These are phyloP conservation scores for Globisporangium paroecandrum DNA, from an alignment of 352 stramenopile species.

Conservation along the genomic window DNA sequence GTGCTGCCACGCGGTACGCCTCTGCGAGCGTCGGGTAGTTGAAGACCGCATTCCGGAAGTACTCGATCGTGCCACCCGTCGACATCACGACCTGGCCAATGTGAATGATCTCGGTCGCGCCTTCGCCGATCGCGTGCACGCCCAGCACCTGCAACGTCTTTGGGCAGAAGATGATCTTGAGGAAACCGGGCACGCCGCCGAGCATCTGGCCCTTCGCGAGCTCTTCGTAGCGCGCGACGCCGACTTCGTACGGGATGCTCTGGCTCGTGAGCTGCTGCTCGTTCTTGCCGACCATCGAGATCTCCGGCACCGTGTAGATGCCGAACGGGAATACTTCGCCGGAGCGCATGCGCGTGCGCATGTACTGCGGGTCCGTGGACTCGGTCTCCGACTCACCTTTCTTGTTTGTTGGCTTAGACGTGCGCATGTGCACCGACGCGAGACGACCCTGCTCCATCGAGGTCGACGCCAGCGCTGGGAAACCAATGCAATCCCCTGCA, in stretches of 20 bases:
- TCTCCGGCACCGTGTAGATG: constrained; percentile 87
- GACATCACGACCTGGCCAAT: constrained; percentile 88
- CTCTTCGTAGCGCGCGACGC: constrained; percentile 78
- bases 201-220: constrained; percentile 85
- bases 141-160: constrained; percentile 69
- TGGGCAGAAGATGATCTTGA: constrained; percentile 87
- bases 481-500: constrained; percentile 88
- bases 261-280: constrained; percentile 84
- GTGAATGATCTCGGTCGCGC: constrained; percentile 89
- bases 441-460: constrained; percentile 90
- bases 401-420: constrained; percentile 59
- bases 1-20: constrained; percentile 75
- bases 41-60: constrained; percentile 90
- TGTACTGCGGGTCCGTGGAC: constrained; percentile 56
- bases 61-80: constrained; percentile 79
- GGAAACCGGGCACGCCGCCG: constrained; percentile 66
- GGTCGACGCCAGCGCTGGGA: constrained; percentile 84
- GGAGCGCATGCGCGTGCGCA: constrained; percentile 80
- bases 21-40: constrained; percentile 91
- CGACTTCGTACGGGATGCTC: constrained; percentile 72
- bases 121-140: constrained; percentile 82
- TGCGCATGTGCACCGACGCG: constrained; percentile 87
- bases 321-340: constrained; percentile 86
- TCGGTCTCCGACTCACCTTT: constrained; percentile 37
- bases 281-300: constrained; percentile 89